These are phyloP conservation scores for Begonia loranthoides DNA, from an alignment of 306 rosid species.

Conservation along the genomic window DNA sequence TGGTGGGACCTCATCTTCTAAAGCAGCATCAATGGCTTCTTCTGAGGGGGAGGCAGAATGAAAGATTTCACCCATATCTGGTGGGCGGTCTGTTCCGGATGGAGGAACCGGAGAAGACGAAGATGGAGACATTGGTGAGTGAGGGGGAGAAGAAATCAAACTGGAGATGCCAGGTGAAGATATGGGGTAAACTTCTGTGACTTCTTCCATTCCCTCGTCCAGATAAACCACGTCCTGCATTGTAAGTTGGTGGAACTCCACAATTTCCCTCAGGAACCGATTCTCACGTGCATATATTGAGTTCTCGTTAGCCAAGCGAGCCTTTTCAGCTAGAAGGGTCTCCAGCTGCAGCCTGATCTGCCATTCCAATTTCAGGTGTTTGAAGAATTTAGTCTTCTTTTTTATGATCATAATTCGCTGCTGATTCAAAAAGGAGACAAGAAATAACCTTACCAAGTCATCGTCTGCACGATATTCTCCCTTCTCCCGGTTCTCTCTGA, in stretches of 20 bases:
- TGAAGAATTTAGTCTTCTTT: background rate
- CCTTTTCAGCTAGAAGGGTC: conserved; percentile 89
- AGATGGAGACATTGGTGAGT: conserved; percentile 23
- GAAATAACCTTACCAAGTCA: conserved; percentile 49
- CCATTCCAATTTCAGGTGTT: conserved; percentile 6
- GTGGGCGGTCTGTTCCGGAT: conserved; percentile 6
- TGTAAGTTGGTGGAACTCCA: conserved; percentile 91
- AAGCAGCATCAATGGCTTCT: conserved; percentile 16
- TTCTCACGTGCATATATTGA: conserved; percentile 81
- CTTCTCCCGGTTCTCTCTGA: conserved; percentile 64
- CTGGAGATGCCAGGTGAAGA: conserved; percentile 22
- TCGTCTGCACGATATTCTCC: conserved; percentile 70
- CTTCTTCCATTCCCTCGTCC: conserved; percentile 84
- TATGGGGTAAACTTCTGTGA: conserved; percentile 61
- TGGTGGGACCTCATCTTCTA: conserved; percentile 22
- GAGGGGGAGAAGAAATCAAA: conserved; percentile 32
- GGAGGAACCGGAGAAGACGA: conserved; percentile 20
- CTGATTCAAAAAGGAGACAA: background rate
- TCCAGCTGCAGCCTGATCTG: conserved; percentile 90
- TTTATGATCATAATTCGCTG: background rate
- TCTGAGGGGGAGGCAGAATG: conserved; percentile 13
- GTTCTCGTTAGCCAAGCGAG: conserved; percentile 76
- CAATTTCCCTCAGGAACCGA: conserved; percentile 88
- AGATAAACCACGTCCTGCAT: conserved; percentile 90
- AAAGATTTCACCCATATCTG: conserved; percentile 18